Percentiles rank a stretch among this genome's conserved stretches.
These are phyloP conservation scores for Atkinsonella hypoxylon DNA, from an alignment of 2,329 filamentous ascomycete genomes.

Conservation along the genomic window DNA sequence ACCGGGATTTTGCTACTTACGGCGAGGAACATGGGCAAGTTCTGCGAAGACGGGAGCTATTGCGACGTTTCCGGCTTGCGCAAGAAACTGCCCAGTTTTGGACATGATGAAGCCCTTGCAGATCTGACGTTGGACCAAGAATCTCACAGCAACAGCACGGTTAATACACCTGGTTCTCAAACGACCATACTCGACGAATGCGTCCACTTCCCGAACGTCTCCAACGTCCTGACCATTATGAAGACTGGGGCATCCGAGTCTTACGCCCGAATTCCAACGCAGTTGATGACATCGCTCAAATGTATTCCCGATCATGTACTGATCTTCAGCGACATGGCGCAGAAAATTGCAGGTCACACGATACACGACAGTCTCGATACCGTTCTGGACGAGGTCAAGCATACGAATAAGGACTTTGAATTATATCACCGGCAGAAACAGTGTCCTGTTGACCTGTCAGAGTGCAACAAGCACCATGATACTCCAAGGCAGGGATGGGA, in stretches of 20 bases:
- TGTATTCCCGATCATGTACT: slow-evolving; percentile 39
- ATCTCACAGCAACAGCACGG: background rate
- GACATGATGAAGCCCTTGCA: background rate
- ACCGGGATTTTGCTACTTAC: slow-evolving; percentile 21
- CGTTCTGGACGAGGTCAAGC: slow-evolving; percentile 29
- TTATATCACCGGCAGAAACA: slow-evolving; percentile 32
- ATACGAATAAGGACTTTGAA: slow-evolving; percentile 37
- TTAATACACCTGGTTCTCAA: slow-evolving; percentile 4
- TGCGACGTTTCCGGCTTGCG: slow-evolving; percentile 10
- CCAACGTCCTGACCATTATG: slow-evolving; percentile 37
- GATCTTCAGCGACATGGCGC: slow-evolving; percentile 46
- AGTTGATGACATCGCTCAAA: slow-evolving; percentile 39
- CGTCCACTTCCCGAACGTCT: slow-evolving; percentile 30
- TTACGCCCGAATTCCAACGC: slow-evolving; percentile 38
- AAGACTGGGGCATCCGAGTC: slow-evolving; percentile 47
- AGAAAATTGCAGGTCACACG: slow-evolving; percentile 31
- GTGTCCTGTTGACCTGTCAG: slow-evolving; percentile 32
- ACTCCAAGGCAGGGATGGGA: slow-evolving; percentile 31
- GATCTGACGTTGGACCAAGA: background rate
- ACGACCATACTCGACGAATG: slow-evolving; percentile 18
- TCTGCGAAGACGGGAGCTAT: slow-evolving; percentile 18
- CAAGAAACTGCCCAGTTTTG: slow-evolving; percentile 4
- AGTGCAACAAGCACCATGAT: slow-evolving; percentile 25
- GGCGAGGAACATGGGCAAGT: slow-evolving; percentile 18
- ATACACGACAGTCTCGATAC: slow-evolving; percentile 35